Conservation (phyloP, 306 rosid species). For the Glycyrrhiza uralensis region DNA sequence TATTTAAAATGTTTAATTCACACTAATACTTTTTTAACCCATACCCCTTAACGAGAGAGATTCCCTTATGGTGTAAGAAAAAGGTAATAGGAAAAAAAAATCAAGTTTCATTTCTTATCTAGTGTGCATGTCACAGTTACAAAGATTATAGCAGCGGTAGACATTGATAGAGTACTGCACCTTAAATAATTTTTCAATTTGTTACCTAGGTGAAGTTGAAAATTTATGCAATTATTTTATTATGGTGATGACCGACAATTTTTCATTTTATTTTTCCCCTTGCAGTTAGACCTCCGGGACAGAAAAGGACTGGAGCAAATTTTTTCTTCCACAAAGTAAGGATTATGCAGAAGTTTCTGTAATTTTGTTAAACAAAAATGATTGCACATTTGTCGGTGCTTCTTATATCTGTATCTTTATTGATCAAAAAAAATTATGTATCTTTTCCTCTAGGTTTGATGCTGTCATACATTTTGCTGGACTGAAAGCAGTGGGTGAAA, state of each 20-base stretch:
- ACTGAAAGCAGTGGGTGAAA: constrained; percentile 94
- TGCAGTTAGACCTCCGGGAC: constrained; percentile 85
- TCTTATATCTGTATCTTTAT: too few species aligned
- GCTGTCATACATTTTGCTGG: constrained; percentile 98
- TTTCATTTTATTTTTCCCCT: constrained; percentile 17
- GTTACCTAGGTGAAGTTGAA: neutral
- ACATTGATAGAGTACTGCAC: neutral
- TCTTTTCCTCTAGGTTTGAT: constrained; percentile 60
- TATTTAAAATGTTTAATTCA: neutral
- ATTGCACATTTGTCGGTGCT: neutral
- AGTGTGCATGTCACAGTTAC: neutral
- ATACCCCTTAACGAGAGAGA: too few species aligned
- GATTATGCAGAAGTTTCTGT: constrained; percentile 11
- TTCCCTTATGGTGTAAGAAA: too few species aligned
- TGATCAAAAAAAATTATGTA: too few species aligned
- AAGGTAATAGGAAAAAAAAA: too few species aligned
- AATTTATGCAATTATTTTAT: neutral
- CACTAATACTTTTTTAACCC: neutral
- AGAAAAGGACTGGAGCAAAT: constrained; percentile 57
- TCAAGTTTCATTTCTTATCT: neutral
- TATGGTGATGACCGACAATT: neutral
- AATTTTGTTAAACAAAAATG: neutral
- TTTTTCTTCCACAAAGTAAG: constrained; percentile 68
- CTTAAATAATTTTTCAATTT: neutral
- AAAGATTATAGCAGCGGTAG: neutral